Base-by-base conservation (phyloP, 2,329 filamentous ascomycete genomes). In the Sporothrix schenckii region DNA sequence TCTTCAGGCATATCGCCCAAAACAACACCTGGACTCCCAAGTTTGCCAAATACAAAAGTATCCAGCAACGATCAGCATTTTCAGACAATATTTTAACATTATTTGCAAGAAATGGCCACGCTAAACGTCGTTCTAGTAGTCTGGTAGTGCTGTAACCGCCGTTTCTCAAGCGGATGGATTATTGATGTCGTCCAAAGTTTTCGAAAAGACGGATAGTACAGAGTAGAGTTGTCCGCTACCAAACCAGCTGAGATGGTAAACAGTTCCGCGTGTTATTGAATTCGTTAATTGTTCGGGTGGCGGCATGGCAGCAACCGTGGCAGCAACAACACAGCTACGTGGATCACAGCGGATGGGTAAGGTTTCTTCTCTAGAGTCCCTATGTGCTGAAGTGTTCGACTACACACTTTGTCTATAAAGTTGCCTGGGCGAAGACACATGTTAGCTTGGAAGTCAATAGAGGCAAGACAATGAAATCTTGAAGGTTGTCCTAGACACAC, bases 41-140 rank as follows among this genome's bases (percentile, higher is more conserved):
- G 34, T 16, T 27, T 50, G 60, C 24, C 24, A 65, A 66, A 53
- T 16, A 30, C 27, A n/a, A 27, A 53, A 50, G 9, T n/a, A 66
- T 34, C 24, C 61, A 34, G 44, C 44, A 52, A 39, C 19, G 49
- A 66, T 66, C 47, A 47, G 24, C 63, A 10, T 9, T 66, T 9
- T 66, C 49, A 13, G 63, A 49, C 63, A 54, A 66, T 49, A 53
- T 53, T 53, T 53, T 66, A 39, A 53, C 61, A 53, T 49, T 53
- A 53, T 66, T 53, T 66, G 63, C 63, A 34, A 66, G 63, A 24
- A 39, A 52, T 66, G 47, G 63, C 63, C 63, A 66, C 41, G 60
- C 41, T 63, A 61, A 34, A 24, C n/a, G n/a, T 24, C 19, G 58
- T 47, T 58, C 54, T 58, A 58, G 54, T 58, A 6, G 19, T 34